Conservation (phyloP, 306 rosid genomes). For the Arachis hypogaea region DNA sequence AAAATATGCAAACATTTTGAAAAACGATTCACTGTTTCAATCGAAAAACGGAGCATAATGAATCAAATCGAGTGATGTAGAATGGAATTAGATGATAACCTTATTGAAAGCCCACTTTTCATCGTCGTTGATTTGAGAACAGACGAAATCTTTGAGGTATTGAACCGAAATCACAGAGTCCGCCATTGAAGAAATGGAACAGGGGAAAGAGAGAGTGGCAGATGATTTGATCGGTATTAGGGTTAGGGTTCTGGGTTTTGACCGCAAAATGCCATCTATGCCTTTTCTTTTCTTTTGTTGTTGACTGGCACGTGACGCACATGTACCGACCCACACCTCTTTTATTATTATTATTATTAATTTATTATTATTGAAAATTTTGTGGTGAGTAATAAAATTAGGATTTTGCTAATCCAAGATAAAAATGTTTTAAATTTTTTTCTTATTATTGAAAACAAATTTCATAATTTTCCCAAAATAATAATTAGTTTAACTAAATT, state of each 20-base stretch:
- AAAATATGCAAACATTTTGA: not conserved
- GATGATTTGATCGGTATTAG: not conserved
- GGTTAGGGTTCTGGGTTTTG: slow-evolving; percentile 57
- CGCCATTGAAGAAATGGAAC: slow-evolving; percentile 57
- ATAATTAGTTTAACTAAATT: too few relatives aligned
- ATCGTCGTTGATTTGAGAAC: slow-evolving; percentile 70
- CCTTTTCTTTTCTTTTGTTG: not conserved
- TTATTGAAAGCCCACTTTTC: slow-evolving; percentile 80
- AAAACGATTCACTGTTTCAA: not conserved
- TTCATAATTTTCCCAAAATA: too few relatives aligned
- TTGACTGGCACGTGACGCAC: slow-evolving; percentile 4
- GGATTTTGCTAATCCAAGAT: too few relatives aligned
- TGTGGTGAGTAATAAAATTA: too few relatives aligned
- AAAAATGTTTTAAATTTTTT: too few relatives aligned
- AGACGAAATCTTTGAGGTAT: slow-evolving; percentile 55
- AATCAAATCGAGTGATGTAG: not conserved
- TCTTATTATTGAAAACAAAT: too few relatives aligned
- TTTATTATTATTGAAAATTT: too few relatives aligned
- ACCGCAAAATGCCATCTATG: not conserved
- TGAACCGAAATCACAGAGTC: slow-evolving; percentile 56
- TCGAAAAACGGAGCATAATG: not conserved
- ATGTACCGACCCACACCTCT: not conserved
- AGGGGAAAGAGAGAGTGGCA: not conserved
- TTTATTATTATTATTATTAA: too few relatives aligned
- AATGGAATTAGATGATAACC: slow-evolving; percentile 46